A percentile compares a stretch with the other conserved stretches of the same genome.
Conservation (phyloP, 176 grass and related monocot genomes). For the Phragmites australis region DNA sequence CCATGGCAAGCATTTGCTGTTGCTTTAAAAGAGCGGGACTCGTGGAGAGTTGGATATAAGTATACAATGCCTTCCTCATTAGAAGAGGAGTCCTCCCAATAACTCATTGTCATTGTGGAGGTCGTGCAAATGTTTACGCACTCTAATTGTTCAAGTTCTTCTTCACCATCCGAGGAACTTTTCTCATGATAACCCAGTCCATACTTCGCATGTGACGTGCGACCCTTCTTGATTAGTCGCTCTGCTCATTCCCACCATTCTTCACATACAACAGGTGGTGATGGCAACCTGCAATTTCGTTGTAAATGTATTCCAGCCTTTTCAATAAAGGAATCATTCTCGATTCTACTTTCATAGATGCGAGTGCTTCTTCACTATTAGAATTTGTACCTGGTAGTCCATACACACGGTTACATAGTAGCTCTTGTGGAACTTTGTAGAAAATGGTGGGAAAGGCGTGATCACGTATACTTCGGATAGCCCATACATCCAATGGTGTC, state of each 20-base stretch:
- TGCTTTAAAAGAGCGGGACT: not conserved
- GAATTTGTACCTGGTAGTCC: not conserved
- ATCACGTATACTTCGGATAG: not conserved
- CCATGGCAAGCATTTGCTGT: not conserved
- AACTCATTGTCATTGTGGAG: not conserved
- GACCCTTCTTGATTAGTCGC: not conserved
- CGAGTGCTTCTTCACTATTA: not conserved
- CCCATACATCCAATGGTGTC: not conserved
- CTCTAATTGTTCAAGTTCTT: not conserved
- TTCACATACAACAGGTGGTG: not conserved
- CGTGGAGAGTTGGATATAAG: not conserved
- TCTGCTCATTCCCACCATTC: not conserved
- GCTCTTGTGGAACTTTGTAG: not conserved
- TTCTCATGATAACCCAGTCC: not conserved
- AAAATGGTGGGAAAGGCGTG: not conserved
- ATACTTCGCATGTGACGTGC: not conserved
- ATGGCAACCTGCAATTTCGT: not conserved
- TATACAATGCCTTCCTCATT: not conserved
- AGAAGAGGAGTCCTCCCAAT: not conserved
- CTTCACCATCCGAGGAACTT: not conserved
- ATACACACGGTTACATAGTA: not conserved
- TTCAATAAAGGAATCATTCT: not conserved
- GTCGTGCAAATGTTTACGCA: not conserved
- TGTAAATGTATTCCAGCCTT: not conserved
- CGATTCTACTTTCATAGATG: not conserved